Evolutionary conservation across 129 eudicot genomes (phyloP).

Genomic region (Rutidosis leptorrhynchoides): DNA sequence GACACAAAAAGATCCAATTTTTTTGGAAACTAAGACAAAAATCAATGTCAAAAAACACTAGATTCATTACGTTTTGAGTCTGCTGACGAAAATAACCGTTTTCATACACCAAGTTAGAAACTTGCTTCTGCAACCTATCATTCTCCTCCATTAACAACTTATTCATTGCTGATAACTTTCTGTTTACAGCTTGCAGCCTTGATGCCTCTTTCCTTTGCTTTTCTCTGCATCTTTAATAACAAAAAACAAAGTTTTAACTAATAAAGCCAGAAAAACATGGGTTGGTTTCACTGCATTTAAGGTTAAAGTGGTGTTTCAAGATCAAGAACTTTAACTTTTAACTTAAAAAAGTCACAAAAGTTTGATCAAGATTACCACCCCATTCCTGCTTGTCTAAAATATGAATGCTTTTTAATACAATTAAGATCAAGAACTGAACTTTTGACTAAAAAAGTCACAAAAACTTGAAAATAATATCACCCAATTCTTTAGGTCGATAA

Average conservation of each 20-base stretch:
- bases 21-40: conserved; percentile 1
- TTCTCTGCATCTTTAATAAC: conserved; percentile 57
- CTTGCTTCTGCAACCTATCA: conserved; percentile 80
- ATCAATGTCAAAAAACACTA: not conserved
- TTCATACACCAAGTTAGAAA: conserved; percentile 75
- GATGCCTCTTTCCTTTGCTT: conserved; percentile 83
- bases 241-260: conserved; percentile 16
- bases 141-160: conserved; percentile 88
- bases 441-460: not conserved
- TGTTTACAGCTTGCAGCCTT: conserved; percentile 71
- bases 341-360: conserved; percentile 1
- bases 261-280: conserved; percentile 9
- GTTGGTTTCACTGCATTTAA: not conserved
- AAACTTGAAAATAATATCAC: not conserved
- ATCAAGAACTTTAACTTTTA: conserved; percentile 12
- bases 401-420: conserved; percentile 8
- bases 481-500: not conserved
- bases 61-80: conserved; percentile 50
- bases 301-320: conserved; percentile 12
- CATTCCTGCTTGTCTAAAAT: conserved; percentile 8
- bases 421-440: conserved; percentile 3
- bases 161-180: conserved; percentile 73
- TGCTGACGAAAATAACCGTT: conserved; percentile 76
- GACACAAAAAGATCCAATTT: not conserved
- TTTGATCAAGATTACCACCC: conserved; percentile 11